Percentiles rank a stretch among this genome's conserved stretches.
Conservation (phyloP, 768 basidiomycete genomes). For the Mycena indigotica region DNA sequence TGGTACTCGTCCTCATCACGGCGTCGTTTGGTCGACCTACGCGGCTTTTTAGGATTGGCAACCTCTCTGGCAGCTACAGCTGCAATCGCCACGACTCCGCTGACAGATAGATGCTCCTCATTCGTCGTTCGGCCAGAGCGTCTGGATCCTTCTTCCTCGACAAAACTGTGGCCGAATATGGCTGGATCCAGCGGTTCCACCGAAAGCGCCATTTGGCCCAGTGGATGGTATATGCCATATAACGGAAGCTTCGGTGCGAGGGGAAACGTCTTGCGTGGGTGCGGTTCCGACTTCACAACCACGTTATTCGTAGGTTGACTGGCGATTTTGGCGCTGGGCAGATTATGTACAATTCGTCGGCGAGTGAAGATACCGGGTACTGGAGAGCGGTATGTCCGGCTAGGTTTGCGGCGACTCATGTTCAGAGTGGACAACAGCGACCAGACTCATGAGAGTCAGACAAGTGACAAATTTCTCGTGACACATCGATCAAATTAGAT, state of each 20-base stretch:
- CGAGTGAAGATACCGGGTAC: not conserved
- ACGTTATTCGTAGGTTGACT: slow-evolving; percentile 10
- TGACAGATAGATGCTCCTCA: slow-evolving; percentile 13
- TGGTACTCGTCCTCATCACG: too few species aligned
- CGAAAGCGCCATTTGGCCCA: slow-evolving; percentile 63
- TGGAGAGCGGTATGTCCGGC: too few species aligned
- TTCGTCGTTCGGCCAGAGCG: slow-evolving; percentile 4
- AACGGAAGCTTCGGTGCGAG: slow-evolving; percentile 54
- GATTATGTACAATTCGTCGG: not conserved
- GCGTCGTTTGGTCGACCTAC: too few species aligned
- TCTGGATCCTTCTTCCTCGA: slow-evolving; percentile 46
- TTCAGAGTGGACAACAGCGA: too few species aligned
- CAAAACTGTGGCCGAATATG: slow-evolving; percentile 56
- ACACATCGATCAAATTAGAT: too few species aligned
- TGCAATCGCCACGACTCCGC: slow-evolving; percentile 12
- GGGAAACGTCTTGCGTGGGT: slow-evolving; percentile 26
- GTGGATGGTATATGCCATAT: slow-evolving; percentile 55
- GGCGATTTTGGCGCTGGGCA: slow-evolving; percentile 9
- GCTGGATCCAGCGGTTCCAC: slow-evolving; percentile 65
- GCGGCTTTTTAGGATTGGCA: not conserved
- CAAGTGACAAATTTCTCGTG: too few species aligned
- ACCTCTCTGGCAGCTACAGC: slow-evolving; percentile 27
- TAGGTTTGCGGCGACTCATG: too few species aligned
- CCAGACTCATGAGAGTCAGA: too few species aligned
- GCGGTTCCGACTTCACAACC: not conserved